A percentile compares a stretch with the other conserved stretches of the same genome.
phyloP scores from a whole-genome alignment of 2,329 filamentous ascomycete species.

The Beauveria varroae region DNA sequence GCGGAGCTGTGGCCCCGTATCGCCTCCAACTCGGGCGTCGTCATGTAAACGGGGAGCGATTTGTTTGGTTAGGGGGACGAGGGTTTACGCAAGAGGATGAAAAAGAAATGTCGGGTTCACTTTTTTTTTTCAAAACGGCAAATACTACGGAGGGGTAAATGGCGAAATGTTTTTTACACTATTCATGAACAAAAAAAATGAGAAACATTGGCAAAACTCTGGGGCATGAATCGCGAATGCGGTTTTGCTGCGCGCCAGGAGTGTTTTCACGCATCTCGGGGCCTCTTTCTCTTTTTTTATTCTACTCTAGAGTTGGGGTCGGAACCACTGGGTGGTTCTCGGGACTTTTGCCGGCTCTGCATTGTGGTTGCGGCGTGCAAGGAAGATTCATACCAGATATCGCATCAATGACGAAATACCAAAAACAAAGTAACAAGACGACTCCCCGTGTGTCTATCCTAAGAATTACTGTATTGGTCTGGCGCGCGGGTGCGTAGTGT shows the following conservation, averaged over 20 bases:
- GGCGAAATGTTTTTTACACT: conserved; percentile 11
- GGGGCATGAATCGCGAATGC: background rate
- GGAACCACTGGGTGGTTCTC: conserved; percentile 22
- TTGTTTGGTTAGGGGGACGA: background rate
- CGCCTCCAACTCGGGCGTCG: conserved; percentile 98
- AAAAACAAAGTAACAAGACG: conserved; percentile 22
- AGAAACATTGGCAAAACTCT: conserved; percentile 5
- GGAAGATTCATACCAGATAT: conserved; percentile 45
- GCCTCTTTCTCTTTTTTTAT: background rate
- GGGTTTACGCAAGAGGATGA: conserved; percentile 19
- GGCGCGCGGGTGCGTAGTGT: background rate
- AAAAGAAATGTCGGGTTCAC: conserved; percentile 16
- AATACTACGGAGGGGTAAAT: conserved; percentile 1
- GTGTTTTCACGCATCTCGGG: background rate
- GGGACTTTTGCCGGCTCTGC: conserved; percentile 41
- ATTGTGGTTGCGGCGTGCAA: conserved; percentile 48
- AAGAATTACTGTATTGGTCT: background rate
- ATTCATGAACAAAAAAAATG: conserved; percentile 7
- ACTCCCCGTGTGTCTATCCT: conserved; percentile 16
- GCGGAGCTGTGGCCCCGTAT: conserved; percentile 99
- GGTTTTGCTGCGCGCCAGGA: background rate
- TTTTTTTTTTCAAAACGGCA: conserved; percentile 2
- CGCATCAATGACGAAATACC: conserved; percentile 35
- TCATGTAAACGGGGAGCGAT: conserved; percentile 71
- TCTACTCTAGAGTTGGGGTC: background rate